Base-by-base conservation (phyloP, 768 basidiomycete species). In the Collybia nuda region DNA sequence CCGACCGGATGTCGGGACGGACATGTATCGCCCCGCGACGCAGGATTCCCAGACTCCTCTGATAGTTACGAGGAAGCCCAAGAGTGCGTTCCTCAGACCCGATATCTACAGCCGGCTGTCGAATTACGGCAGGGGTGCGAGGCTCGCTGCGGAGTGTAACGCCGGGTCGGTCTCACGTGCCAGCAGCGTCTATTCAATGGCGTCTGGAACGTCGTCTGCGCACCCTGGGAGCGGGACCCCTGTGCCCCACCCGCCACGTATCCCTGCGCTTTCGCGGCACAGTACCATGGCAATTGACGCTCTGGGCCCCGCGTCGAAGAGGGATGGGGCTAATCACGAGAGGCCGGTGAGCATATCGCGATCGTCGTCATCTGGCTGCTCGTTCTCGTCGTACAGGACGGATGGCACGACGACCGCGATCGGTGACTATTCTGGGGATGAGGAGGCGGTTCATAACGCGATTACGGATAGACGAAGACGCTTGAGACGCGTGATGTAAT, bases 121-220 rank as follows among this genome's bases (percentile, higher is more conserved):
- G 36, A 48, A 22, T 18, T 43, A 45, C 39, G 50, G 52, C 21
- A 43, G 44, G 40, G 36, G 18, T 9, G 21, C 32, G 41, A 48
- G 49, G 14, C 39, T 6, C 35, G 36, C 44, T 41, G 26, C 45
- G 44, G 50, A 23, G 41, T 37, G 53, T 39, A 46, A 43, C 36
- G 52, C 51, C 15, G 49, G 50, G 35, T 29, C 50, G 2, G n/a
- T 48, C 2, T 66, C 64, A 7, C 51, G 53, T 21, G 53, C 62
- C 11, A 61, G 55, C 23, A 66, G 64, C 42, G 53, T 58, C 11
- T 66, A 66, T 44, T 66, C 64, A 0, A 58, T 53, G 40, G 41
- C 56, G 15, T 64, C 64, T 3, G 58, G 48, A 1, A 32, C 54
- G 21, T 57, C 56, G 21, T 53, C 55, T 39, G 23, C 9, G 17